Base-by-base conservation (phyloP, 2,329 filamentous ascomycete genomes). In the Setomelanomma holmii region DNA sequence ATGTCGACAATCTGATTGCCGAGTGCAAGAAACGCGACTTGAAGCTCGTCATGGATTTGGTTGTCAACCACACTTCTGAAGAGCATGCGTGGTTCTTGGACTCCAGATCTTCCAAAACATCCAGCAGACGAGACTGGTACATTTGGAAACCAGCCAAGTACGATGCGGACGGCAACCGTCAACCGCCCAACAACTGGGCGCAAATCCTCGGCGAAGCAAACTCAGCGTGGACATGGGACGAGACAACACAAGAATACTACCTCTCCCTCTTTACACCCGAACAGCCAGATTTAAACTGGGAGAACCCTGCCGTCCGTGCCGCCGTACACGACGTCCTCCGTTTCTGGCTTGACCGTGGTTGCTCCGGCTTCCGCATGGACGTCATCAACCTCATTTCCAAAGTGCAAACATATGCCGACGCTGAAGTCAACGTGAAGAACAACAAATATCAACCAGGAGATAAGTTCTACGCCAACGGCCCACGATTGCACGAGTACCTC, bases 281-380 rank as follows among this genome's bases (percentile, higher is more conserved):
- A 57, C 90, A 93, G 68, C 90, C 91, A 0, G 91, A 95, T 64
- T 78, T 95, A 4, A 95, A 95, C 73, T 95, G 90, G 89, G 89
- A 93, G 64, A 89, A 88, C 46, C 80, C 81, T 0, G 83, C 82
- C 5, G 84, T 89, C 0, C 82, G 89, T 16, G 78, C 83, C 22
- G 90, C 89, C 0, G 85, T 93, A 1, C 89, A 91, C 67, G 79
- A 87, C 19, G 80, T 89, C 3, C 87, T 93, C 79, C 82, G 83
- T 22, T 95, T 93, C 72, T 96, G 91, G 91, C 82, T 95, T 1
- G 80, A 89, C 43, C 84, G 84, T 30, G 90, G 90, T 1, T 85
- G 87, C 0, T 72, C 74, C 2, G 77, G 77, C 14, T 79, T 79
- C 61, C 71, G 77, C 19, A 75, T 75, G 66, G 73, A 75, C 44